These are phyloP conservation scores for Cryptococcus neoformans DNA, from an alignment of 1,284 basidiomycete species.

Conservation along the genomic window DNA sequence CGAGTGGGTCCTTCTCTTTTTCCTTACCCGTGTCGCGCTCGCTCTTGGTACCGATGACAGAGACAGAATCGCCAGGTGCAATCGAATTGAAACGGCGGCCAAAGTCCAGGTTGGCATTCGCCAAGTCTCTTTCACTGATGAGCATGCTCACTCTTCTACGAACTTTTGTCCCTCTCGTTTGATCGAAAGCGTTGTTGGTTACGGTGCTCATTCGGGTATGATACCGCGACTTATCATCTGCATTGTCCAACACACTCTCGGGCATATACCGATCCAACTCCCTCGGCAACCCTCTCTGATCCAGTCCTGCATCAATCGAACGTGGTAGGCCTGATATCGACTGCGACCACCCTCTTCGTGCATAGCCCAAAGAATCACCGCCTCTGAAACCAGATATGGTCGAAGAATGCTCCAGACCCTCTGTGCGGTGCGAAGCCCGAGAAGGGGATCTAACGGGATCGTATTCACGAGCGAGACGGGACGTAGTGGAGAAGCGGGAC, in stretches of 20 bases:
- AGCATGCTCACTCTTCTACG: slow-evolving; percentile 9
- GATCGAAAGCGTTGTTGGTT: background rate
- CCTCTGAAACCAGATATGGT: slow-evolving; percentile 2
- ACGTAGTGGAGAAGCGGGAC: slow-evolving; percentile 7
- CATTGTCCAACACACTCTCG: slow-evolving; percentile 19
- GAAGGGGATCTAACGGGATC: slow-evolving; percentile 9
- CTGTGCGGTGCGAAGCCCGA: slow-evolving; percentile 1
- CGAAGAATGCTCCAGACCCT: slow-evolving; percentile 12
- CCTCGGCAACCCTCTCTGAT: slow-evolving; percentile 11
- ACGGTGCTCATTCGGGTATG: slow-evolving; percentile 3
- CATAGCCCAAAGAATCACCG: slow-evolving; percentile 9
- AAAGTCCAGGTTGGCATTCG: slow-evolving; percentile 4
- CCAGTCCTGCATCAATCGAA: slow-evolving; percentile 1
- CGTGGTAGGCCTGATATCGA: slow-evolving; percentile 26
- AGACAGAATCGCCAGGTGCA: slow-evolving; percentile 40
- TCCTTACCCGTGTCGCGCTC: background rate
- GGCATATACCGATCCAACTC: slow-evolving; percentile 9
- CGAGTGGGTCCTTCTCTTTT: slow-evolving; percentile 37
- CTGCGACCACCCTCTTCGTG: slow-evolving; percentile 24
- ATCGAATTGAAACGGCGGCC: slow-evolving; percentile 14
- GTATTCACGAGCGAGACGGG: slow-evolving; percentile 5
- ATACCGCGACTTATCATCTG: slow-evolving; percentile 6
- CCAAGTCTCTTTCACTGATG: slow-evolving; percentile 10
- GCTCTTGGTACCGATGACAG: slow-evolving; percentile 22
- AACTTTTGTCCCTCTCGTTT: background rate